A percentile compares a stretch with the other conserved stretches of the same genome.
These are phyloP conservation scores for Rutidosis leptorrhynchoides DNA, from an alignment of 129 eudicot species.

Conservation along the genomic window DNA sequence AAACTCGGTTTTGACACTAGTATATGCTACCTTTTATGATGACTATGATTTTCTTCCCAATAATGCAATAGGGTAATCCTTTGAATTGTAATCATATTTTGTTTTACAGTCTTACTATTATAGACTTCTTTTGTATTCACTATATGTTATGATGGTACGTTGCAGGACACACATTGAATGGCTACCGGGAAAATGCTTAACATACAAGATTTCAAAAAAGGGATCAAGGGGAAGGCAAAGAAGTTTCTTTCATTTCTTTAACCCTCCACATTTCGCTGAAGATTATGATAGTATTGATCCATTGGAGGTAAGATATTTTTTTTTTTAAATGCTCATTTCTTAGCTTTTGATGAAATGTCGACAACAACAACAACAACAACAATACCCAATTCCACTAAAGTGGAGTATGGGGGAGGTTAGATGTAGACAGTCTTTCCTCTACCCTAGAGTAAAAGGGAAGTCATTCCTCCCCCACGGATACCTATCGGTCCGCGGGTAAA, in stretches of 20 bases:
- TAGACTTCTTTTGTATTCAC: not conserved
- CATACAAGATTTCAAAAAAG: conserved; percentile 78
- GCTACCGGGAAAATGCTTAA: conserved; percentile 87
- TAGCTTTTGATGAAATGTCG: not conserved
- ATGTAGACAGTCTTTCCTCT: too few relatives aligned
- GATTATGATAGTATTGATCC: conserved; percentile 87
- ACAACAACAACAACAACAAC: too few relatives aligned
- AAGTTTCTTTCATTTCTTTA: conserved; percentile 90
- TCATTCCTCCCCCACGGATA: too few relatives aligned
- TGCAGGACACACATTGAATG: conserved; percentile 84
- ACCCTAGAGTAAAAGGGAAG: too few relatives aligned
- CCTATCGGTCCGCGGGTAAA: too few relatives aligned
- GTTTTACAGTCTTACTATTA: not conserved
- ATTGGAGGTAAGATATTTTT: conserved; percentile 44
- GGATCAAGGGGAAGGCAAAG: conserved; percentile 87
- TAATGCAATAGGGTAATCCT: conserved; percentile 83
- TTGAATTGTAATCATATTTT: not conserved
- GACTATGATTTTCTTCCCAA: conserved; percentile 90
- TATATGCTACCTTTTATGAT: conserved; percentile 89
- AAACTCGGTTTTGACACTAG: conserved; percentile 73
- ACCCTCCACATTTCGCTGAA: conserved; percentile 82
- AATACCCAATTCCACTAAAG: too few relatives aligned
- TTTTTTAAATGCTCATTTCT: not conserved
- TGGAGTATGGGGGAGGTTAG: too few relatives aligned
- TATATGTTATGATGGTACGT: not conserved